Evolutionary conservation across 345 rosid species (phyloP), one percentile per base, ranked within the genome.

Genomic region (Salix arbutifolia): DNA sequence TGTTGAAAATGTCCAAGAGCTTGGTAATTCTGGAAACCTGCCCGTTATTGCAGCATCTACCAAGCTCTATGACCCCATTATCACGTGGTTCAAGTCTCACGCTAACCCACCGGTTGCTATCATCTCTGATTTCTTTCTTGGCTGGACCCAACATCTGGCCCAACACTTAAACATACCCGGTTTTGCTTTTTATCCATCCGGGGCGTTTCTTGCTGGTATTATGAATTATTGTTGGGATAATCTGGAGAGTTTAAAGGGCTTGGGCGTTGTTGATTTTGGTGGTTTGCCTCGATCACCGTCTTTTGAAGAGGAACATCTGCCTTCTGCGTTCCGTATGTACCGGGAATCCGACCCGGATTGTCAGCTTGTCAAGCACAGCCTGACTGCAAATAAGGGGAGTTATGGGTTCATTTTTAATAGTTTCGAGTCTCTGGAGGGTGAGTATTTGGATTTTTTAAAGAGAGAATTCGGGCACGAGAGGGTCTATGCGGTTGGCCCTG

Each of bases 71-170:
- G 81, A 85, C 17, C 89, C 91, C 35, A 80, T 91, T 42, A 13
- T 82, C 76, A 25, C 65, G 2, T 91, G 94, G 98, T 90, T 90
- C 73, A 61, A 40, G 16, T 84, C 92, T 76, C 95, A 90, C 48
- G 42, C 67, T 17, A 53, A 83, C 44, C 97, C 95, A 6, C 95
- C 98, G 0, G 70, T 85, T 0, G 93, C 92, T 18, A 76, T 93
- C 76, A 69, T 93, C 72, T 93, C 96, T 6, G 96, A 90, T 66
- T 90, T 89, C 86, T 93, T 93, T 80, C 86, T 90, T 14, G 96
- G 94, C 14, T 93, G 91, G 94, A 91, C 94, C n/a, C 18, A 46
- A 21, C 82, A 79, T n/a, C 83, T 93, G 6, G 87, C 92, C 46
- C 23, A 1, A n/a, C 42, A 77, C 0, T 70, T 90, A 26, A 71